A percentile compares a stretch with the other conserved stretches of the same genome.
Evolutionary conservation across 2,329 filamentous ascomycete species (phyloP).

Genomic region (Ascochyta fabae): DNA sequence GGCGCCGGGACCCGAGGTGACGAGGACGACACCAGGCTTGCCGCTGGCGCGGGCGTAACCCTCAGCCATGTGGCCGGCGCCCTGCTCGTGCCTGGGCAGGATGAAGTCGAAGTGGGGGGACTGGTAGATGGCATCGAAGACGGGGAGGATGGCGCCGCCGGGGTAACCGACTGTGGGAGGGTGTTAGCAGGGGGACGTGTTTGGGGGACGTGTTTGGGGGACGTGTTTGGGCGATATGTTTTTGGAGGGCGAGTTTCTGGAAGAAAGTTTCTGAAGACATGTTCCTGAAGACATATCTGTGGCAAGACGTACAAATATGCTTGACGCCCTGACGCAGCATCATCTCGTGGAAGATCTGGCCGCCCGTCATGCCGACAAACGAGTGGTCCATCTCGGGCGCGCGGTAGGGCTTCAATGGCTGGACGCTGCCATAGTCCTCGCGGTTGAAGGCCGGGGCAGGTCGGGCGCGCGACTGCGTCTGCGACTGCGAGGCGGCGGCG

Average conservation of each 20-base stretch:
- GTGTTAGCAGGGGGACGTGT: constrained; percentile 20
- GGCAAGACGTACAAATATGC: constrained; percentile 78
- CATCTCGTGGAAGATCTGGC: constrained; percentile 99
- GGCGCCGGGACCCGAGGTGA: constrained; percentile 94
- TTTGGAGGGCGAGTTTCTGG: too few species aligned
- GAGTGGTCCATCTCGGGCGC: constrained; percentile 61
- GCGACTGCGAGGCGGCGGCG: constrained; percentile 40
- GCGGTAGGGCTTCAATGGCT: constrained; percentile 55
- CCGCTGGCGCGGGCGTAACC: constrained; percentile 94
- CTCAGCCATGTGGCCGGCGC: constrained; percentile 97
- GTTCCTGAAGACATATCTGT: too few species aligned
- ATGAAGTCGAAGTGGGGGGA: constrained; percentile 96
- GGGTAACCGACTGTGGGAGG: constrained; percentile 69
- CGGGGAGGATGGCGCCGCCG: constrained; percentile 93
- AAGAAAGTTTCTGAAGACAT: too few species aligned
- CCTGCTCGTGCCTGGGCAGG: constrained; percentile 94
- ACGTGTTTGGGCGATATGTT: too few species aligned
- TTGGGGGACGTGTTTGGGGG: background rate
- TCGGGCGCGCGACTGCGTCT: constrained; percentile 39
- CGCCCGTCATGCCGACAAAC: constrained; percentile 93
- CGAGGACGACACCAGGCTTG: constrained; percentile 92
- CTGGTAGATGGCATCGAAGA: constrained; percentile 99
- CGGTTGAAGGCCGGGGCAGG: constrained; percentile 60
- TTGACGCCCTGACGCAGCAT: constrained; percentile 93
- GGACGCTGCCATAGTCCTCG: constrained; percentile 52